Base-by-base conservation (phyloP, 257 asterid species). In the Nicotiana undulata region DNA sequence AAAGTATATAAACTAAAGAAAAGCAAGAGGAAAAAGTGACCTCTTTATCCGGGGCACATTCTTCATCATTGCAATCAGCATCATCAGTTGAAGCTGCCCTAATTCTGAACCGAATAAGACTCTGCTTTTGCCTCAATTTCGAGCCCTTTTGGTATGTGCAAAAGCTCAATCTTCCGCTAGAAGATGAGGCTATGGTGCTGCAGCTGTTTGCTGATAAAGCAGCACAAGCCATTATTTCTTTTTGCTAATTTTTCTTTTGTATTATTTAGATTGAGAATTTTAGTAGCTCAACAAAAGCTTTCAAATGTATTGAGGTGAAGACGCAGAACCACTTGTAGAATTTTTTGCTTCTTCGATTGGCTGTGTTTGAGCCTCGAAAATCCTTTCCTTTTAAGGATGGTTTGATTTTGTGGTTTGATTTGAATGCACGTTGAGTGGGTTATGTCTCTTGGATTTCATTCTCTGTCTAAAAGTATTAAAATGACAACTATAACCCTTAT, bases 41-140 rank as follows among this genome's bases (percentile, higher is more conserved):
- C 99, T 95, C 99, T 86, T 95, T 95, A 40, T 95, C 97, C 2
- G 97, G 98, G 22, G 97, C 99, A 81, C 98, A 93, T 88, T 95
- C 98, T 82, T 95, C 99, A 26, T 84, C 77, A 75, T 93, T 93
- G 88, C 99, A 93, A 18, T 93, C 94, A 0, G 89, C 12, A 74
- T 88, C 93, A 18, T 89, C 92, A 5, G 93, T 60, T 83, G 94
- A 79, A 84, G 89, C 49, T 40, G 49, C 91, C 82, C 87, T 84
- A 46, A 84, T 66, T 81, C 80, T 86, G 77, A 89, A 22, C 51
- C 81, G 75, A 3, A 84, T 80, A 64, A 83, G 60, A 79, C 26
- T 82, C 22, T 46, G 90, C 83, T 79, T 87, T 83, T 81, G 90
- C 77, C 83, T 88, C 28, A 34, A 81, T 77, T 76, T 56, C 16